Base-by-base conservation (phyloP, 441 rosid genomes). In the Populus hybrid region DNA sequence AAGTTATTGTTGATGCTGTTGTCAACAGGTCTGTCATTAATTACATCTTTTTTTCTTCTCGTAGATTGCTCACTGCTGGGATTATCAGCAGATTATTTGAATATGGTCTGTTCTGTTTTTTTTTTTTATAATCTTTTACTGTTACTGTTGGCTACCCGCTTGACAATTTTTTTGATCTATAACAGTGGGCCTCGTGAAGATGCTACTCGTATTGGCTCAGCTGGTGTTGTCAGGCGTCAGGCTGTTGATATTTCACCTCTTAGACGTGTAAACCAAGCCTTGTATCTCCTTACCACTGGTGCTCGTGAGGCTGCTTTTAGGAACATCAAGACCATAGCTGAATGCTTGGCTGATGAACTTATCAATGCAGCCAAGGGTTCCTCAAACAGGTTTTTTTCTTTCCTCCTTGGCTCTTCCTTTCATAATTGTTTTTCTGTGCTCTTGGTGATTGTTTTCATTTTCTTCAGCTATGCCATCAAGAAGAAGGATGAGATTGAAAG, bases 301-400 rank as follows among this genome's bases (percentile, higher is more conserved):
- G 98, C 98, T 28, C 92, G 97, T 73, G 97, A 94, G 70, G 86
- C 96, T 53, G 95, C 97, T 4, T 92, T 94, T 79, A 86, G 98
- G 73, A 94, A 91, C 83, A 87, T 94, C 66, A 94, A 92, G 87
- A 91, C 97, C 2, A 90, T 92, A 20, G 96, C 97, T 0, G 97
- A 94, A 68, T 94, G 98, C 40, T 88, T 94, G 81, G 97, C 97
- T 50, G 97, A 92, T 83, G 98, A 94, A 50, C 95, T 94, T 45
- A 91, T 92, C 75, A 94, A 94, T 84, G 97, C 98, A 35, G 95
- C 98, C 0, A 94, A 94, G 86, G 98, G 98, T 31, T 94, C 98
- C n/a, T 94, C 98, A 20, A 94, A 92, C 90, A 94, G 95, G 98
- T 94, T 33, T 2, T 3, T 35, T 24, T 70, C 31, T 7, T 10